Percentiles rank a stretch among this genome's conserved stretches.
Conservation (phyloP, 768 basidiomycete genomes). For the Leccinum olivaceopallidum region DNA sequence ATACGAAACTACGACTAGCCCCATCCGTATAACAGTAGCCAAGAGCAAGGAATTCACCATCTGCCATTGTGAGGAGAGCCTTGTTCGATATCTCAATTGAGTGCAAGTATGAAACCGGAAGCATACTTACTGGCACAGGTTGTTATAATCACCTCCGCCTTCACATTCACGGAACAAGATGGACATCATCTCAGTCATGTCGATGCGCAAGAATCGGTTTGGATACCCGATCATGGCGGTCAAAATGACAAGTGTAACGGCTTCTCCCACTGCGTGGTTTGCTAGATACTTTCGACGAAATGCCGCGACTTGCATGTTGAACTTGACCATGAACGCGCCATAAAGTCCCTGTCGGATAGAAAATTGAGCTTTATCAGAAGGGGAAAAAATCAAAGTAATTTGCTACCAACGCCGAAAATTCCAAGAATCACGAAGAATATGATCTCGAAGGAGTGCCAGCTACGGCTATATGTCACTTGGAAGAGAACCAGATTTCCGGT, state of each 20-base stretch:
- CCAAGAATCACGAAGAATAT: constrained; percentile 95
- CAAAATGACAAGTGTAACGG: constrained; percentile 79
- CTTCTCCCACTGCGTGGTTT: constrained; percentile 85
- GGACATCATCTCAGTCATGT: constrained; percentile 97
- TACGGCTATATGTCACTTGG: constrained; percentile 95
- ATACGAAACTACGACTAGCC: constrained; percentile 88
- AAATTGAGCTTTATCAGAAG: constrained; percentile 12
- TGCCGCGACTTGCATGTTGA: constrained; percentile 92
- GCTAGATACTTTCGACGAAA: constrained; percentile 91
- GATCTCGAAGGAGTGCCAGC: constrained; percentile 99
- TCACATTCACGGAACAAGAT: constrained; percentile 96
- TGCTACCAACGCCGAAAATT: constrained; percentile 79
- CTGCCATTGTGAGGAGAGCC: constrained; percentile 88
- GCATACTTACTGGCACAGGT: constrained; percentile 87
- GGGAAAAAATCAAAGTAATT: background rate
- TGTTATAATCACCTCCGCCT: constrained; percentile 86
- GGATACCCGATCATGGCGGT: constrained; percentile 93
- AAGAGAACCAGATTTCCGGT: constrained; percentile 98
- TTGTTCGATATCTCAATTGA: constrained; percentile 33
- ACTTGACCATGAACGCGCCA: constrained; percentile 95
- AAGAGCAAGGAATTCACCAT: constrained; percentile 92
- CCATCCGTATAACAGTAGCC: constrained; percentile 86
- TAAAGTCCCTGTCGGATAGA: constrained; percentile 75
- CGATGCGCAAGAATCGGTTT: constrained; percentile 92
- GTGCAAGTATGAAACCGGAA: background rate